phyloP scores from a whole-genome alignment of 441 rosid genomes.

The Populus trichocarpa region DNA sequence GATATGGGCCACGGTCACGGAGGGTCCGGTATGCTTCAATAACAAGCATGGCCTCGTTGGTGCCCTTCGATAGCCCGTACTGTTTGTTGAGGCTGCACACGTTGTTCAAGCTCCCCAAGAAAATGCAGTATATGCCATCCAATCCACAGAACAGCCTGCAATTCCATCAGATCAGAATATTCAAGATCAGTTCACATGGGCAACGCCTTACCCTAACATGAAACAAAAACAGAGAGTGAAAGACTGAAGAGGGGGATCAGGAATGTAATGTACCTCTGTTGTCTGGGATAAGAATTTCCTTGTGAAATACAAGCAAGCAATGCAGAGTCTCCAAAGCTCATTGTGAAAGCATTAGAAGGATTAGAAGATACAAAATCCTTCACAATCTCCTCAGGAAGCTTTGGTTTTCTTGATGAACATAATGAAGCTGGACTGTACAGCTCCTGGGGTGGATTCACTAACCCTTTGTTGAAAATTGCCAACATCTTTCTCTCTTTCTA shows the following conservation, averaged over 20 bases:
- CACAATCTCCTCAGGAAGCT: slow-evolving; percentile 57
- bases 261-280: slow-evolving; percentile 42
- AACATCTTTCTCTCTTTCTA: slow-evolving; percentile 36
- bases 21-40: slow-evolving; percentile 82
- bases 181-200: not conserved
- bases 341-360: slow-evolving; percentile 51
- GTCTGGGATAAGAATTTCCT: slow-evolving; percentile 23
- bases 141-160: slow-evolving; percentile 80
- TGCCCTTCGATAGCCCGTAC: slow-evolving; percentile 70
- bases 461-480: slow-evolving; percentile 73
- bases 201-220: not conserved
- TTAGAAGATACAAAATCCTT: slow-evolving; percentile 48
- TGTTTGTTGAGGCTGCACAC: slow-evolving; percentile 62
- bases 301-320: slow-evolving; percentile 58
- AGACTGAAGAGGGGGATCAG: not conserved
- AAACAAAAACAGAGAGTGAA: not conserved
- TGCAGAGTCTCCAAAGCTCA: slow-evolving; percentile 58
- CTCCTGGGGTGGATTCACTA: slow-evolving; percentile 82
- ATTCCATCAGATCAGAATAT: not conserved
- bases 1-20: slow-evolving; percentile 93
- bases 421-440: slow-evolving; percentile 79
- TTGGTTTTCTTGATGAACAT: slow-evolving; percentile 46
- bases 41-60: slow-evolving; percentile 74
- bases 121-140: slow-evolving; percentile 73
- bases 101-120: slow-evolving; percentile 76